A percentile compares a stretch with the other conserved stretches of the same genome.
These are phyloP conservation scores for Wallacemonas sp. DNA, from an alignment of 208 protist genomes.

Conservation along the genomic window DNA sequence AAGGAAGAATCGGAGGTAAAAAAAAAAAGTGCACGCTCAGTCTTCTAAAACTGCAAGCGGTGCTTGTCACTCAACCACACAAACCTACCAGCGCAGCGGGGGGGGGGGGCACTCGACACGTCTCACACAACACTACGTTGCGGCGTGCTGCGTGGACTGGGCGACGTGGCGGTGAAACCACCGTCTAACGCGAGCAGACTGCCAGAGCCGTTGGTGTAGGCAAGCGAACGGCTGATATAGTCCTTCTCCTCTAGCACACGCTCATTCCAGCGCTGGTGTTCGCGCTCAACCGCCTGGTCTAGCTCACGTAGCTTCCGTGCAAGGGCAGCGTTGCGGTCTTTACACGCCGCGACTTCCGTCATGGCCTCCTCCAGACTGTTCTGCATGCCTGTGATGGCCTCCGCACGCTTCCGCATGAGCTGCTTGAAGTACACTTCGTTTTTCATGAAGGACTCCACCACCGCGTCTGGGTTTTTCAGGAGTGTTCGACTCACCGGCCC, in stretches of 20 bases:
- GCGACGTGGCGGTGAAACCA: background rate
- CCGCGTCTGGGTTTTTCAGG: conserved; percentile 50
- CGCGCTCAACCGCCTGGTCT: conserved; percentile 61
- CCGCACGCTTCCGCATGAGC: conserved; percentile 60
- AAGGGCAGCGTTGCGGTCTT: conserved; percentile 59
- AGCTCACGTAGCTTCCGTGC: conserved; percentile 62
- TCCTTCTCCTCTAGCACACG: conserved; percentile 66
- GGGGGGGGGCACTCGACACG: too few species aligned
- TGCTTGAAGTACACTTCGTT: conserved; percentile 87
- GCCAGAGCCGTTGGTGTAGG: background rate
- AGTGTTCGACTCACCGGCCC: conserved; percentile 28
- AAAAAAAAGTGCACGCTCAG: conserved; percentile 11
- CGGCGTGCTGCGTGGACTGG: background rate
- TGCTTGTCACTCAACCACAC: too few species aligned
- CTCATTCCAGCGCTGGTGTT: conserved; percentile 62
- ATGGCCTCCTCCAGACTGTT: conserved; percentile 59
- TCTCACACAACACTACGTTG: background rate
- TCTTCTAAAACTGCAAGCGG: too few species aligned
- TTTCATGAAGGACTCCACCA: conserved; percentile 77
- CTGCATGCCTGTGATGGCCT: conserved; percentile 61
- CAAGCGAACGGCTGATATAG: conserved; percentile 32
- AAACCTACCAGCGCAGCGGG: too few species aligned
- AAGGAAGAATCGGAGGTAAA: conserved; percentile 6
- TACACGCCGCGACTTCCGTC: conserved; percentile 54
- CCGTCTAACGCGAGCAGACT: background rate